phyloP scores from a whole-genome alignment of 495 filamentous ascomycete genomes.

The Beverwykella pulmonaria region DNA sequence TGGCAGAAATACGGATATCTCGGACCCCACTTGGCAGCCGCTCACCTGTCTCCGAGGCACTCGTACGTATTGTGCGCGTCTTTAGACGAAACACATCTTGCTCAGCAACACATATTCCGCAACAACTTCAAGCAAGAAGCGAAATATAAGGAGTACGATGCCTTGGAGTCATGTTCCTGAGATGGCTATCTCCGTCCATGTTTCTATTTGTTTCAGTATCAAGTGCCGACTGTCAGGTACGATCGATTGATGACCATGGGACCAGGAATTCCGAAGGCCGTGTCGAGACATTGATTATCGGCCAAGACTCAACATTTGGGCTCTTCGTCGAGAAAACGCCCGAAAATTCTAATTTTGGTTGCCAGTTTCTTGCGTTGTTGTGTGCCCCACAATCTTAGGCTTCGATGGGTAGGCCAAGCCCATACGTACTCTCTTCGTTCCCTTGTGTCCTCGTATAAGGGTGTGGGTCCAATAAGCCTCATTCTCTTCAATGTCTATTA shows the following conservation, averaged over 20 bases:
- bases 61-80: background rate
- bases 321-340: background rate
- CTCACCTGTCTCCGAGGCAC: too few species aligned
- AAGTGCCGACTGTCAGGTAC: background rate
- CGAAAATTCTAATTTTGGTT: background rate
- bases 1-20: conserved; percentile 1
- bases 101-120: background rate
- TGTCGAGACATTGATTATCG: too few species aligned
- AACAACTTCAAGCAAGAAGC: background rate
- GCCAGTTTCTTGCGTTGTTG: background rate
- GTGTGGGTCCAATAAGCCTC: too few species aligned
- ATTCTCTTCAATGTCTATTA: too few species aligned
- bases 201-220: conserved; percentile 6
- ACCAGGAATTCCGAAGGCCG: background rate
- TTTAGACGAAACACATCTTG: background rate
- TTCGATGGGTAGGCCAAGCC: too few species aligned
- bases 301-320: background rate
- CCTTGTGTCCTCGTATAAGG: background rate
- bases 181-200: conserved; percentile 5
- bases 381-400: background rate
- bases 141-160: background rate
- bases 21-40: background rate
- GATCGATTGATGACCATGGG: background rate
- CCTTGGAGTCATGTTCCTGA: background rate
- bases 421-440: background rate